Evolutionary conservation across 352 stramenopile genomes (phyloP), one percentile per base, ranked within the genome.

Genomic region (Globisporangium spinosum): DNA sequence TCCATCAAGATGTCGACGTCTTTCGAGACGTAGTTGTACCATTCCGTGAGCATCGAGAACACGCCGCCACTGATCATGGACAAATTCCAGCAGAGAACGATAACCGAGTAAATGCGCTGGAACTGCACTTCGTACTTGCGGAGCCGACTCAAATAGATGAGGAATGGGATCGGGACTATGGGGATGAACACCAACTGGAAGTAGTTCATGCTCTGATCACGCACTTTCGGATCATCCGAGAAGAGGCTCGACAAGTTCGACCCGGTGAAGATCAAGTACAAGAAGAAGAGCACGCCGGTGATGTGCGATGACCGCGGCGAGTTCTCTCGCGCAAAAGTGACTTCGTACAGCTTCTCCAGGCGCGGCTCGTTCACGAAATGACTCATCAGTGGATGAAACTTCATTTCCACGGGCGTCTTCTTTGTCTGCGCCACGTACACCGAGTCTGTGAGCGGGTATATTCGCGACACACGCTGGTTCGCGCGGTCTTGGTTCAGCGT

Each of bases 21-120:
- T 61, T 87, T 86, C 13, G 74, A 72, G 7, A 94, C 74, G 71
- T 90, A 92, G 60, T 80, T 87, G 70, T 82, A 90, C 83, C 83
- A 94, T 70, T 94, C 86, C 23, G 69, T 82, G n/a, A 94, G 76
- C 83, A 94, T 89, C 22, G 86, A 92, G 58, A 91, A 91, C 82
- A 91, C 89, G 6, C 86, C 86, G 22, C 86, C 86, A 2, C 70
- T 75, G 58, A 92, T 86, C 59, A 94, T 83, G 13, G 83, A 91
- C 60, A 89, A 86, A 32, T 76, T 85, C 83, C 83, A 94, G 49
- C 79, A 91, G 9, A 91, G 35, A 32, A 90, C 49, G 12, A 94
- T 71, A 8, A 83, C 64, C 7, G 82, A 88, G 70, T 94, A 94
- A 22, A 90, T 76, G n/a, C 79, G 69, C 68, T 92, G 83, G 58